Evolutionary conservation across 2,329 filamentous ascomycete species (phyloP), one percentile per base, ranked within the genome.

Genomic region (Sarocladium oryzae): DNA sequence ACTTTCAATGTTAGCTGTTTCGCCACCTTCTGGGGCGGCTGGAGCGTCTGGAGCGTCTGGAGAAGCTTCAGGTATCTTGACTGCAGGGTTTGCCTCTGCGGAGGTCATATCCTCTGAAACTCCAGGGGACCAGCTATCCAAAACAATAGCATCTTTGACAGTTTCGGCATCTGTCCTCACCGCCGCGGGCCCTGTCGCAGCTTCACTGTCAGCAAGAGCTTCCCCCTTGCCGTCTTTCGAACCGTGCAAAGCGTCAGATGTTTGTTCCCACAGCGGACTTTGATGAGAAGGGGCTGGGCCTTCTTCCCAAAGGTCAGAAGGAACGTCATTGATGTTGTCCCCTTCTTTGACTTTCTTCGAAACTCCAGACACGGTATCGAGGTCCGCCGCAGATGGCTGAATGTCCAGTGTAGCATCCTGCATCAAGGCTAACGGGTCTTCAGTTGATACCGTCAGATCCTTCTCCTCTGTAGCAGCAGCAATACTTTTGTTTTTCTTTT

Each of bases 401-500:
- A 32, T 3, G 16, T 38, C 33, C 9, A 28, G 18, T 37, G 20
- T 9, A 4, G 36, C 16, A 8, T 52, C 51, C 36, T 24, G 33
- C 8, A 24, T n/a, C 9, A 35, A 18, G 2, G 20, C 23, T 2
- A 9, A 11, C 3, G 33, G n/a, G 2, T 52, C 45, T 4, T 15
- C 35, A 35, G 24, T 23, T 26, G 23, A 24, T n/a, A 37, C 20
- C 18, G 2, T 16, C 15, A 13, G 32, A 4, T 49, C 46, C 11
- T 37, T 32, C 4, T 23, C 21, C 30, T 11, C 23, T 5, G 46
- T 15, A 6, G 13, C 15, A 3, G 8, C 16, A n/a, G 46, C 11
- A 23, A 21, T 4, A 4, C 50, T 52, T 21, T 52, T 53, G 21
- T 20, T 30, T 6, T 52, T 58, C 51, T 59, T 63, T 56, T 59